These are phyloP conservation scores for Aristolochia fimbriata DNA, from an alignment of 164 flowering plant species.

Conservation along the genomic window DNA sequence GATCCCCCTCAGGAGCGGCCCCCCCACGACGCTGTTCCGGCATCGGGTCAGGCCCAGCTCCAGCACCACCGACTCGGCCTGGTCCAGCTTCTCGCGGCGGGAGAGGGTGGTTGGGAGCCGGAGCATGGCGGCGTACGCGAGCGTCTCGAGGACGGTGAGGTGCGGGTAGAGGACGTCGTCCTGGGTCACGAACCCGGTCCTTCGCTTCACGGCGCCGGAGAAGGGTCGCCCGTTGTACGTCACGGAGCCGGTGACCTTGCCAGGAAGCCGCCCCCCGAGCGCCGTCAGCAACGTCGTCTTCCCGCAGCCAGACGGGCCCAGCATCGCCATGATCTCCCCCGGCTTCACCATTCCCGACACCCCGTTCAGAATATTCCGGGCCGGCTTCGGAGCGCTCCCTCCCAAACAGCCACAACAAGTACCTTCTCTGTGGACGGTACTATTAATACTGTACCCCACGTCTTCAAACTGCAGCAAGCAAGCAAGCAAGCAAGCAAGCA, in stretches of 20 bases:
- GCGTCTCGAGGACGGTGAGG: slow-evolving; percentile 72
- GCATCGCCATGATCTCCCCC: slow-evolving; percentile 84
- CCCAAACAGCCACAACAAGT: slow-evolving; percentile 10
- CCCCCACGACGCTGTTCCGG: slow-evolving; percentile 50
- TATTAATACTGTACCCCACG: slow-evolving; percentile 42
- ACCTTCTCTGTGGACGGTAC: slow-evolving; percentile 5
- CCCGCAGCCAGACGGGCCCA: slow-evolving; percentile 94
- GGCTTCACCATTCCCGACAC: slow-evolving; percentile 63
- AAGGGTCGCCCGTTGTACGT: slow-evolving; percentile 62
- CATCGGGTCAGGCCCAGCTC: slow-evolving; percentile 70
- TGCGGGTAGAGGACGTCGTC: slow-evolving; percentile 86
- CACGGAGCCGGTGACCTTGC: slow-evolving; percentile 56
- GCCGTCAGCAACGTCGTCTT: slow-evolving; percentile 86
- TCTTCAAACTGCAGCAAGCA: slow-evolving; percentile 97
- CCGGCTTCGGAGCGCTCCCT: slow-evolving; percentile 29
- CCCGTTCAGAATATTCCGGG: slow-evolving; percentile 42
- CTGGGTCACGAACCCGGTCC: slow-evolving; percentile 71
- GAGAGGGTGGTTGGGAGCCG: slow-evolving; percentile 53
- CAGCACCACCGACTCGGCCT: slow-evolving; percentile 43
- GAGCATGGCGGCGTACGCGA: slow-evolving; percentile 60
- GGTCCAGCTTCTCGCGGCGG: slow-evolving; percentile 44
- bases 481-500: too few relatives aligned
- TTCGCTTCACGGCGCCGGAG: slow-evolving; percentile 47
- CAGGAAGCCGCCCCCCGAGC: slow-evolving; percentile 59
- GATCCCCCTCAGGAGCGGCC: slow-evolving; percentile 57